Conservation (phyloP, 306 rosid species). For the Sesbania bispinosa region DNA sequence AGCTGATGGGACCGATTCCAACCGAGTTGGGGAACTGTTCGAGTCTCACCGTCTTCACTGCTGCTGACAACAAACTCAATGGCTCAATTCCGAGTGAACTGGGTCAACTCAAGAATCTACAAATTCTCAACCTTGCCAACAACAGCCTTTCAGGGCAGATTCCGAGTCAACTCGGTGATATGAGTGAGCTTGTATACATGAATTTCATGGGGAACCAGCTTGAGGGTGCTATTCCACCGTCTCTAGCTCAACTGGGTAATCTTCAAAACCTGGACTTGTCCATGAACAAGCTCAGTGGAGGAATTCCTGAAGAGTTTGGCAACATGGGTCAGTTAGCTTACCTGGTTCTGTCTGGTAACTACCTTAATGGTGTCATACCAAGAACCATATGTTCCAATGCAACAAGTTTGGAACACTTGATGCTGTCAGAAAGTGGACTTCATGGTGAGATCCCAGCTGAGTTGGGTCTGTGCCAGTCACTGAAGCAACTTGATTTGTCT, state of each 20-base stretch:
- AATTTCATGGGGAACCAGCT: slow-evolving; percentile 71
- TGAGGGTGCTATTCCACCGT: slow-evolving; percentile 62
- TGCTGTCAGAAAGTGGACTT: slow-evolving; percentile 52
- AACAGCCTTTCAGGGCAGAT: slow-evolving; percentile 66
- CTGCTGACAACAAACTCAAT: slow-evolving; percentile 59
- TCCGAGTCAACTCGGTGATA: slow-evolving; percentile 67
- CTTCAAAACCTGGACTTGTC: slow-evolving; percentile 85
- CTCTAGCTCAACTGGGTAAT: slow-evolving; percentile 50
- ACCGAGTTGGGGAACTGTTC: slow-evolving; percentile 76
- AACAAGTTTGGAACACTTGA: slow-evolving; percentile 63
- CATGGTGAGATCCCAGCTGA: slow-evolving; percentile 70
- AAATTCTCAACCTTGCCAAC: slow-evolving; percentile 60
- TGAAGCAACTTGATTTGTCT: slow-evolving; percentile 84
- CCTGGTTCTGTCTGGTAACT: slow-evolving; percentile 76
- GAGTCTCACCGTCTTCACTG: slow-evolving; percentile 63
- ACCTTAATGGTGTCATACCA: slow-evolving; percentile 65
- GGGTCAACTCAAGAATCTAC: slow-evolving; percentile 55
- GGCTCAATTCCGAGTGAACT: slow-evolving; percentile 69
- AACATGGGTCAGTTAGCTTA: slow-evolving; percentile 49
- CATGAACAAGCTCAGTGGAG: slow-evolving; percentile 61
- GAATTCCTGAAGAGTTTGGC: slow-evolving; percentile 69
- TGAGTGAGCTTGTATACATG: slow-evolving; percentile 62
- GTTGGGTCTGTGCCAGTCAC: slow-evolving; percentile 54
- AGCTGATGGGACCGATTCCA: slow-evolving; percentile 70
- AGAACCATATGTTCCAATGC: slow-evolving; percentile 66